Evolutionary conservation across 768 basidiomycete species (phyloP), one percentile per base, ranked within the genome.

Genomic region (Kwoniella sp.): DNA sequence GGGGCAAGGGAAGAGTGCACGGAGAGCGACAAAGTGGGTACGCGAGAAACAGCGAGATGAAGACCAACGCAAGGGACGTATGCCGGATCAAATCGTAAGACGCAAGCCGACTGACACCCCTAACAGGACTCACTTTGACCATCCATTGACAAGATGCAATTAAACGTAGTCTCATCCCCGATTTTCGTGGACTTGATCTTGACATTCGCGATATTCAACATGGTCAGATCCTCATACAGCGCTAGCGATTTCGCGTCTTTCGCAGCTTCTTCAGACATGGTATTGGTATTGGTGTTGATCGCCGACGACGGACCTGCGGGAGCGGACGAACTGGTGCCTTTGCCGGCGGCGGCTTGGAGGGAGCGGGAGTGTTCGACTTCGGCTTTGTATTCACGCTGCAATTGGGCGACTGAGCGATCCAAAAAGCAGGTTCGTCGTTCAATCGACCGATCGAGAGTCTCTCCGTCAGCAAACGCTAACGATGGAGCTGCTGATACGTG

Each of bases 161-260:
- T 85, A 66, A 88, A 84, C 15, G 83, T 79, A 82, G 86, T 84
- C 61, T 91, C 87, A 20, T 90, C 88, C 34, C 84, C 78, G 58
- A 82, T 81, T 57, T 81, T 79, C 28, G 78, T 79, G 38, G 70
- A 75, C 62, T 83, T 84, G 58, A 84, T 78, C 73, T 87, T 88
- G 77, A 91, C 84, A 57, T 83, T 85, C 2, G 86, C 83, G 25
- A 94, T 84, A 41, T 91, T 83, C 25, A 94, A 82, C 71, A 92
- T 91, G 0, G 91, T 92, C 68, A 92, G 80, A 73, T 93, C 91
- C 78, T 93, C 91, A 76, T 95, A 95, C 66, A 94, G 86, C 56
- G 84, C 84, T 71, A 92, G 84, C 48, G 88, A 84, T 73, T 85
- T 82, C 2, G 82, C 81, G 69, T 86, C 85, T 75, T 87, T 87